phyloP scores from a whole-genome alignment of 108 stramenopile species.

The Cyclotella cryptica region DNA sequence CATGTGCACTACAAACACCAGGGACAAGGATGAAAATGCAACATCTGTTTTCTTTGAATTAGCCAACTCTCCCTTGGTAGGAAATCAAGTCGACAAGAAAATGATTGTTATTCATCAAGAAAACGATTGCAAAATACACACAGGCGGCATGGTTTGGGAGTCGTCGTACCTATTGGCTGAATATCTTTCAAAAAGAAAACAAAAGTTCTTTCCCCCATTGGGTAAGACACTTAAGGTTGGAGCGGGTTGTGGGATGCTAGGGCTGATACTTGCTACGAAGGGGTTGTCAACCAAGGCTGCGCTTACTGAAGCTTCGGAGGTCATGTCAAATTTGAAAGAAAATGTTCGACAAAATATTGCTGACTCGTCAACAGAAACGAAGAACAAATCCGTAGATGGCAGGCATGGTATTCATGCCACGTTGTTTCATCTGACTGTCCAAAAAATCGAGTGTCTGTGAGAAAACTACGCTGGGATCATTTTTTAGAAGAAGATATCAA shows the following conservation, averaged over 20 bases:
- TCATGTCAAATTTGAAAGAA: conserved; percentile 54
- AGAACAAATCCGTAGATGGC: not conserved
- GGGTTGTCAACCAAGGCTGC: conserved; percentile 51
- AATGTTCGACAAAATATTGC: conserved; percentile 43
- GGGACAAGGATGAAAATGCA: conserved; percentile 11
- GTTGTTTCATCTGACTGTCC: conserved; percentile 16
- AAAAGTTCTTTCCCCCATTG: conserved; percentile 9
- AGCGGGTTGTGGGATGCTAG: conserved; percentile 73
- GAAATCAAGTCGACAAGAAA: conserved; percentile 55
- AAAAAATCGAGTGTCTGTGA: conserved; percentile 27
- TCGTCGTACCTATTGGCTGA: conserved; percentile 62
- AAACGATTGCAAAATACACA: conserved; percentile 57
- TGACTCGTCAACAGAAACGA: conserved; percentile 13
- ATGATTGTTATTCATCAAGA: conserved; percentile 64
- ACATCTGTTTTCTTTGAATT: conserved; percentile 67
- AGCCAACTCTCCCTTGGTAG: conserved; percentile 67
- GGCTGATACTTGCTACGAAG: conserved; percentile 48
- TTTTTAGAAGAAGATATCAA: conserved; percentile 56
- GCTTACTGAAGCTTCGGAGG: conserved; percentile 70
- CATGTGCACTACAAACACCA: not conserved
- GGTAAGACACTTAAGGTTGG: conserved; percentile 63
- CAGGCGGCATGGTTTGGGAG: conserved; percentile 87
- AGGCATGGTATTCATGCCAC: conserved; percentile 23
- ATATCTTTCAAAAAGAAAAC: conserved; percentile 20
- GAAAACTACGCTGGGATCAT: conserved; percentile 63